These are phyloP conservation scores for Atkinsonella hypoxylon DNA, from an alignment of 2,329 filamentous ascomycete genomes.

Conservation along the genomic window DNA sequence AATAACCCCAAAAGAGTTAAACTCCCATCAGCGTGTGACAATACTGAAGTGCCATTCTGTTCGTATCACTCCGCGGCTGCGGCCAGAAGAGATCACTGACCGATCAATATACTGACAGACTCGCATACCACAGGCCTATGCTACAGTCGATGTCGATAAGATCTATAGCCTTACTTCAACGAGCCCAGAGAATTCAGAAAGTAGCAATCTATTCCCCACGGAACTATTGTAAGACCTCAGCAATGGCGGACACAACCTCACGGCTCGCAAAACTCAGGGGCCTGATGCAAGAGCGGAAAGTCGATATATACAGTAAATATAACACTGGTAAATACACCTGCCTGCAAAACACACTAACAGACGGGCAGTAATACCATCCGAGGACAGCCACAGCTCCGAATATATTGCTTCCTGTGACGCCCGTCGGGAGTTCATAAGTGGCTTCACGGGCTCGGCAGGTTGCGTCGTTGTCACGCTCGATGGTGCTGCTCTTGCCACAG, in stretches of 20 bases:
- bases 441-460: constrained; percentile 90
- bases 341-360: not conserved
- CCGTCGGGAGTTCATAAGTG: constrained; percentile 80
- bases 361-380: constrained; percentile 73
- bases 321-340: not conserved
- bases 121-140: not conserved
- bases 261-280: constrained; percentile 66
- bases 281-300: constrained; percentile 75
- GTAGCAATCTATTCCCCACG: not conserved
- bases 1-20: no score
- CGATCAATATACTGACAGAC: not conserved
- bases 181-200: not conserved
- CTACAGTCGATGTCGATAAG: not conserved
- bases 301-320: constrained; percentile 80
- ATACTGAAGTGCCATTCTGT: no score
- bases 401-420: constrained; percentile 96
- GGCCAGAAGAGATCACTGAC: not conserved
- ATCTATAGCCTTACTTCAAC: not conserved
- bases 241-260: constrained; percentile 49
- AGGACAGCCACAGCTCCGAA: constrained; percentile 95
- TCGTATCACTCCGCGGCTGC: no score
- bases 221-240: not conserved
- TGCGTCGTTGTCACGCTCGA: constrained; percentile 79
- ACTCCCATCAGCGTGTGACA: no score
- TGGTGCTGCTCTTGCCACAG: constrained; percentile 83